Base-by-base conservation (phyloP, 129 eudicot genomes). In the Apium graveolens region DNA sequence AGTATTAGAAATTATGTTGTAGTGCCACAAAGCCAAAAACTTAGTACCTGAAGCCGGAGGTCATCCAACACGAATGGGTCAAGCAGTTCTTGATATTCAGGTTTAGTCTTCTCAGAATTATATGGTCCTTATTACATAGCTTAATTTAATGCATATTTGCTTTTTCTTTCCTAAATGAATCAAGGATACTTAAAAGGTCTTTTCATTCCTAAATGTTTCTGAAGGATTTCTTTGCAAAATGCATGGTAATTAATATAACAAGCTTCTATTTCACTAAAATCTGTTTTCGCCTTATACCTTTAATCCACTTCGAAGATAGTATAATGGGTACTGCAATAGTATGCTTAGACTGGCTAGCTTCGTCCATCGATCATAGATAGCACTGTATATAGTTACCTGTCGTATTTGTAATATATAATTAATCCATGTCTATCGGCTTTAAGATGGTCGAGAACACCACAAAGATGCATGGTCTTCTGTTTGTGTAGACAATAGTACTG, bases 1-100 rank as follows among this genome's bases (percentile, higher is more conserved):
- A 78, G 74, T 55, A 16, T 74, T 41, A 46, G 69, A 76, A 39
- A 32, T 49, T 77, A 83, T 72, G 38, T 81, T 87, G 73, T 80
- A 96, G 99, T 96, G 97, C 82, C 99, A 96, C 80, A 96, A 96
- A 86, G 99, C 99, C 71, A 96, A 96, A 89, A 96, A 96, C 88
- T 87, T 96, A 84, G 93, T 92, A 79, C 99, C 99, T 69, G 99
- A 92, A 89, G 95, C 97, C 34, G 99, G 99, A 82, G 87, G 93
- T 65, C 93, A 90, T 75, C 87, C 97, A 81, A 96, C 99, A 80
- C 88, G 91, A 81, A 96, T 97, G 21, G 99, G 99, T 20, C 95
- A 90, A 87, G 97, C 97, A 32, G 99, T 96, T 82, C 96, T 96
- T 84, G 96, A 96, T 75, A 86, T 96, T 80, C 99, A 96, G 99